Evolutionary conservation across 768 basidiomycete genomes (phyloP).

Genomic region (Leucosporidium creatinivorum): DNA sequence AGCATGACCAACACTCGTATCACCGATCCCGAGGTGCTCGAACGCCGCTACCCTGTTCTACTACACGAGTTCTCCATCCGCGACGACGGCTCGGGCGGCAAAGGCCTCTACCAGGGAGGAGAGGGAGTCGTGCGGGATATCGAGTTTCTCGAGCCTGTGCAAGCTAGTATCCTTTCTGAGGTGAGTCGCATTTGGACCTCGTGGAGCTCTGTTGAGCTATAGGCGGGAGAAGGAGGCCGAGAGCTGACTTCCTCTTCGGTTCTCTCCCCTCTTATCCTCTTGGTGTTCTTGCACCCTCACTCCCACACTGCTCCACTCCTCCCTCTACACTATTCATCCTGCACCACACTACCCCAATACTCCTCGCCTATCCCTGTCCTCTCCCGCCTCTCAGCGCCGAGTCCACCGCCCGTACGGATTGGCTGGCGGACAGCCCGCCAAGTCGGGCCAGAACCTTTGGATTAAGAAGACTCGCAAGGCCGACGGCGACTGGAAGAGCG

Average conservation of each 20-base stretch:
- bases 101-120: conserved; percentile 54
- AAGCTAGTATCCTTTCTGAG: conserved; percentile 83
- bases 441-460: conserved; percentile 79
- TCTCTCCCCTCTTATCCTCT: not conserved
- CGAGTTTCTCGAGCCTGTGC: conserved; percentile 70
- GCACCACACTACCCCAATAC: too few species aligned
- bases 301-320: not conserved
- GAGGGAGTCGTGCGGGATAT: conserved; percentile 78
- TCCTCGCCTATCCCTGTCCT: too few species aligned
- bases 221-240: not conserved
- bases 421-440: conserved; percentile 67
- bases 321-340: not conserved
- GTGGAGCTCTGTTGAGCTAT: too few species aligned
- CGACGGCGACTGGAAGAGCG: conserved; percentile 52
- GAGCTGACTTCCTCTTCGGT: too few species aligned
- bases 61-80: conserved; percentile 59
- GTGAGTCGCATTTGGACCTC: conserved; percentile 42
- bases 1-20: conserved; percentile 58
- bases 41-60: conserved; percentile 87
- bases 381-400: conserved; percentile 52
- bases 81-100: conserved; percentile 27
- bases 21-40: conserved; percentile 88
- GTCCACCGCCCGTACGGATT: conserved; percentile 80
- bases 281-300: not conserved
- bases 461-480: conserved; percentile 43